Evolutionary conservation across 1,284 basidiomycete genomes (phyloP), one percentile per base, ranked within the genome.

Genomic region (Trametes versicolor): DNA sequence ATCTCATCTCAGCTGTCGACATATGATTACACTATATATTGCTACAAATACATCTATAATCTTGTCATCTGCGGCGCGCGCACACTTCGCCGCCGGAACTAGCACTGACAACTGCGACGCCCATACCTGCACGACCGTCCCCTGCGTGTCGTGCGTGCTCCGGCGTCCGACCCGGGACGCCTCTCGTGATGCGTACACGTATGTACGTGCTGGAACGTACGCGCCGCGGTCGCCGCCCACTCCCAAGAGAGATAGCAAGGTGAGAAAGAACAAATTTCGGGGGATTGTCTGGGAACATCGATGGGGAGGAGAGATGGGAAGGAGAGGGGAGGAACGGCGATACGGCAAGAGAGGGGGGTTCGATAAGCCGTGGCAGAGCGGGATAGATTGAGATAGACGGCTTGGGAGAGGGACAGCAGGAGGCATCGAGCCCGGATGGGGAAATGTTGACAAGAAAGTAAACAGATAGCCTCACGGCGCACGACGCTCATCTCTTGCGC

Each of bases 401-500:
- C 6, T 10, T 10, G 19, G 37, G n/a, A 23, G 41, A 29, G n/a
- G 49, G 27, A 34, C 23, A 48, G 43, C 12, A 23, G 19, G 52
- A 21, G 37, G 34, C 8, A 36, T 17, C 9, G 32, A 52, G 9
- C n/a, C 9, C 32, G 34, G 19, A 52, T 36, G 10, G n/a, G 36
- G 13, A 27, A 37, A 0, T 27, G 37, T 23, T 17, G 55, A 6
- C 29, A 12, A 19, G 21, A 34, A 4, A 13, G 9, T 21, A 29
- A 23, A 36, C 34, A n/a, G 17, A 7, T 3, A 49, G 12, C n/a
- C 29, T 8, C 8, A 8, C 29, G 29, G 36, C 15, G 57, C 32
- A 15, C 37, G 15, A 7, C n/a, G 34, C 36, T 71, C 64, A 75
- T 68, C 74, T 70, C 65, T 74, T 75, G 60, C 72, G 70, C 70